Evolutionary conservation across 164 flowering plant species (phyloP).

Genomic region (Paratinospora sagittata): DNA sequence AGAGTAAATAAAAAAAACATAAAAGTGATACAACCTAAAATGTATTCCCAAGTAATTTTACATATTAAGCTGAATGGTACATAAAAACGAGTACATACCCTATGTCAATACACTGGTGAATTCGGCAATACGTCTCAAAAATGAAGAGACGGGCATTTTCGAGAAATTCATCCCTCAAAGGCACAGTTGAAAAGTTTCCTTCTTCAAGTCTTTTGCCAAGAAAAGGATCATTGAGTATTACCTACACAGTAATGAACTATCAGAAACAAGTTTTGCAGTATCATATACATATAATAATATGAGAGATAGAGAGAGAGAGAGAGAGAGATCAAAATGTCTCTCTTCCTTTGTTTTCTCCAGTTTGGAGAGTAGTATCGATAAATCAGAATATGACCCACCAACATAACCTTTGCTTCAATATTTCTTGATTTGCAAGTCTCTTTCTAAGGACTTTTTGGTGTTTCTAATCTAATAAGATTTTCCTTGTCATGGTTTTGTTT

Average conservation of each 20-base stretch:
- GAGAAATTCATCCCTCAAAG: constrained; percentile 87
- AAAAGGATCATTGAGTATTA: constrained; percentile 91
- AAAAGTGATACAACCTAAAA: neutral
- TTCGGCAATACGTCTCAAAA: constrained; percentile 90
- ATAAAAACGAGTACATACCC: constrained; percentile 42
- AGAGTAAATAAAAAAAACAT: neutral
- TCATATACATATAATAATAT: no score
- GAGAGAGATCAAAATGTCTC: neutral
- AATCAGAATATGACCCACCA: neutral
- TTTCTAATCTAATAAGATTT: no score
- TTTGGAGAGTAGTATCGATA: neutral
- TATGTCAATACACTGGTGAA: constrained; percentile 91
- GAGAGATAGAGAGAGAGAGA: no score
- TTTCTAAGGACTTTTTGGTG: no score
- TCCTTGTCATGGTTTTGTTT: no score
- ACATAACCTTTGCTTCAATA: no score
- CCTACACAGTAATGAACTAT: constrained; percentile 39
- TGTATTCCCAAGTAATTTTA: no score
- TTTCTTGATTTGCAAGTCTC: no score
- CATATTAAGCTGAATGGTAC: neutral
- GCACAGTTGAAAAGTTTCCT: constrained; percentile 61
- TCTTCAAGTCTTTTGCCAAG: constrained; percentile 92
- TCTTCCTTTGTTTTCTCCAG: no score
- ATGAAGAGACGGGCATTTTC: constrained; percentile 97
- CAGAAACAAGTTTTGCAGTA: neutral